These are phyloP conservation scores for Talaromyces sp. DNA, from an alignment of 2,329 filamentous ascomycete species.

Conservation along the genomic window DNA sequence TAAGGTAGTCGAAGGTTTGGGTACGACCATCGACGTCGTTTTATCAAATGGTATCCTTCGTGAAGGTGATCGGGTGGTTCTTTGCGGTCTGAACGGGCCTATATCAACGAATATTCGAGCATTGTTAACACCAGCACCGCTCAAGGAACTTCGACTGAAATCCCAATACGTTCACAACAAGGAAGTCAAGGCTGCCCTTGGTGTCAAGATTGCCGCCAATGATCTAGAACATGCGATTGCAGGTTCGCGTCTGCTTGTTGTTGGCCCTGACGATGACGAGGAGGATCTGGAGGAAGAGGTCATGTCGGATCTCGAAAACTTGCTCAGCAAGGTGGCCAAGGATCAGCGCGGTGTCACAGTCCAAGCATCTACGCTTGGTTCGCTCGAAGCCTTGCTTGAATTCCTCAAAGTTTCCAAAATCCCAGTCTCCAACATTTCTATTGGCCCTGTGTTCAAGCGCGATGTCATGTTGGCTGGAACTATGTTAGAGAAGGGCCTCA, in stretches of 20 bases:
- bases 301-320: constrained; percentile 84
- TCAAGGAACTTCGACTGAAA: constrained; percentile 92
- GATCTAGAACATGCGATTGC: constrained; percentile 94
- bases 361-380: constrained; percentile 94
- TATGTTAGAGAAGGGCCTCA: constrained; percentile 85
- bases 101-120: constrained; percentile 95
- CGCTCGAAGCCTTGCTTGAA: constrained; percentile 89
- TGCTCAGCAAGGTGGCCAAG: constrained; percentile 88
- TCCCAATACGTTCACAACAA: constrained; percentile 98
- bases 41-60: constrained; percentile 90
- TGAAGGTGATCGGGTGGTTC: constrained; percentile 89
- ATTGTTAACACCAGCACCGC: constrained; percentile 82
- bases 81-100: constrained; percentile 94
- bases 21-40: constrained; percentile 97
- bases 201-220: constrained; percentile 97
- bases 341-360: constrained; percentile 92
- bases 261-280: constrained; percentile 92
- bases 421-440: constrained; percentile 93
- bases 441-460: constrained; percentile 95
- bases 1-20: constrained; percentile 97
- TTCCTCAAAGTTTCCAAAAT: constrained; percentile 97
- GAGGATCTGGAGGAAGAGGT: constrained; percentile 96
- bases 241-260: constrained; percentile 88
- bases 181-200: constrained; percentile 94
- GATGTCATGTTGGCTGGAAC: constrained; percentile 90